Conservation (phyloP, 2,329 filamentous ascomycete species). For the Cladobotryum mycophilum region DNA sequence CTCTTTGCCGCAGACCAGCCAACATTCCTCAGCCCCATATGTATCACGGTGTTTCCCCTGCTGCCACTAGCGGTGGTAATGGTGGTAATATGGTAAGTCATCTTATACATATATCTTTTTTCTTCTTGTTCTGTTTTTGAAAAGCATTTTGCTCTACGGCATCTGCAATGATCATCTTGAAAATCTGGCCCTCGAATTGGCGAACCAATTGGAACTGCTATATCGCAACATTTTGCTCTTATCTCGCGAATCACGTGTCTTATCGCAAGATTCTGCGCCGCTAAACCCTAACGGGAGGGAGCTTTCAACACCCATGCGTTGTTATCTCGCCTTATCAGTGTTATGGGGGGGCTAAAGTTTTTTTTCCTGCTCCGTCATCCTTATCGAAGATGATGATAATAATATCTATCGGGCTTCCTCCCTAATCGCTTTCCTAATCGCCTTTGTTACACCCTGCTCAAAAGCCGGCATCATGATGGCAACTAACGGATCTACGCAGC, state of each 20-base stretch:
- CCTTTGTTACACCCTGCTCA: slow-evolving; percentile 22
- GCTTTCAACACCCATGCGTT: slow-evolving; percentile 13
- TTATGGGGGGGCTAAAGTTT: slow-evolving; percentile 23
- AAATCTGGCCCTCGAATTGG: slow-evolving; percentile 4
- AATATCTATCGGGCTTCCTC: slow-evolving; percentile 24
- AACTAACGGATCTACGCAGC: slow-evolving; percentile 66
- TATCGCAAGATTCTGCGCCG: slow-evolving; percentile 12
- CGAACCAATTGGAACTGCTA: slow-evolving; percentile 10
- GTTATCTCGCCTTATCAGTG: slow-evolving; percentile 33
- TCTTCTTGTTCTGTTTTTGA: background rate
- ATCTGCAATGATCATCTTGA: background rate
- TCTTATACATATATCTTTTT: background rate
- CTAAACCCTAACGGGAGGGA: slow-evolving; percentile 16
- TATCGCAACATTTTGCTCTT: slow-evolving; percentile 12
- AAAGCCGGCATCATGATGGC: slow-evolving; percentile 42
- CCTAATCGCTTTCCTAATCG: slow-evolving; percentile 18
- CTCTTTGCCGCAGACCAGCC: slow-evolving; percentile 3
- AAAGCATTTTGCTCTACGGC: background rate
- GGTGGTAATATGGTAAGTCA: slow-evolving; percentile 36
- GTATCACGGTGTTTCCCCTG: slow-evolving; percentile 26
- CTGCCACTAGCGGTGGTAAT: slow-evolving; percentile 34
- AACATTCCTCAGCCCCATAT: slow-evolving; percentile 7
- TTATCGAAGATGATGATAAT: slow-evolving; percentile 34
- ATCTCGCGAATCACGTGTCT: slow-evolving; percentile 14
- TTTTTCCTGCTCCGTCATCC: slow-evolving; percentile 29